Conservation (phyloP, 768 basidiomycete genomes). For the Neoboletus brunneissimus region DNA sequence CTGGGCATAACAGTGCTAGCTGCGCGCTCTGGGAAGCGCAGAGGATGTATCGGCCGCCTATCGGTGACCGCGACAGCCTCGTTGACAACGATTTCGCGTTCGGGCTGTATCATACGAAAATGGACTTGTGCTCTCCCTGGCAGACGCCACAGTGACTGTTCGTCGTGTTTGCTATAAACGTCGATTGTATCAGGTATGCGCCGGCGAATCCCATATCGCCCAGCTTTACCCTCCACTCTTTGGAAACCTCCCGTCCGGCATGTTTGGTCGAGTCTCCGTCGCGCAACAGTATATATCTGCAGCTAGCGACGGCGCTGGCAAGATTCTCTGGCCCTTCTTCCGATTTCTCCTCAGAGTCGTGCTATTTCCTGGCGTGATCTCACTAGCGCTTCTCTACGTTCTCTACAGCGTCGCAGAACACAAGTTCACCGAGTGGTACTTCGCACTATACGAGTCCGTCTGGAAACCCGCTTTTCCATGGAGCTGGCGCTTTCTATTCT, state of each 20-base stretch:
- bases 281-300: background rate
- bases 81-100: background rate
- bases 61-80: background rate
- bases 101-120: background rate
- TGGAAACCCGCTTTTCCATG: conserved; percentile 20
- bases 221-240: background rate
- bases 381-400: background rate
- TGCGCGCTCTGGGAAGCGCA: background rate
- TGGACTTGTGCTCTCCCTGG: background rate
- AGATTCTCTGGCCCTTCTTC: background rate
- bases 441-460: background rate
- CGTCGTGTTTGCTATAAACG: background rate
- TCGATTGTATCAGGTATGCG: background rate
- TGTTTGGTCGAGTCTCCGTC: background rate
- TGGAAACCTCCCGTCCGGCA: background rate
- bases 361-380: background rate
- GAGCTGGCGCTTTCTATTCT: conserved; percentile 18
- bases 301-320: background rate
- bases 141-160: background rate
- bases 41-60: background rate
- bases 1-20: background rate
- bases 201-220: no score
- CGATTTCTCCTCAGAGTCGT: background rate
- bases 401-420: conserved; percentile 12
- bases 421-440: conserved; percentile 9